Evolutionary conservation across 1,139 yeast species (phyloP).

Genomic region (Blastobotrys proliferans): DNA sequence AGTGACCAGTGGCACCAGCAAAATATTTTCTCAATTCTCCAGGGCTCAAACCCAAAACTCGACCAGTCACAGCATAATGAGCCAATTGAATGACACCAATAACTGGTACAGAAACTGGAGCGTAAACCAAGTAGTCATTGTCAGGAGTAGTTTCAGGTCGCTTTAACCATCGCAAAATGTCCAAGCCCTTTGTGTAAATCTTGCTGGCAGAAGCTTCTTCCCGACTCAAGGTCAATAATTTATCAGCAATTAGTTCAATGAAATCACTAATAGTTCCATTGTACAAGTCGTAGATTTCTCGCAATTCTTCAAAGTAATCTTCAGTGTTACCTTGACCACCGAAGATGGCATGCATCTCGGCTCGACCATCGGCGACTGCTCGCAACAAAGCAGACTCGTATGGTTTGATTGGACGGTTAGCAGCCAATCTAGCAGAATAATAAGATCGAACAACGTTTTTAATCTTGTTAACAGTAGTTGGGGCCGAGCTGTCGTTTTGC

Average conservation of each 20-base stretch:
- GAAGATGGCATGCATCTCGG: conserved; percentile 75
- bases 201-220: conserved; percentile 76
- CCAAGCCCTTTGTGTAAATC: conserved; percentile 90
- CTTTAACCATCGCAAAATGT: conserved; percentile 80
- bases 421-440: conserved; percentile 51
- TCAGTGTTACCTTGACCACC: conserved; percentile 99
- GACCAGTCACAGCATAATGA: conserved; percentile 86
- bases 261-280: conserved; percentile 71
- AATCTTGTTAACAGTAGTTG: conserved; percentile 67
- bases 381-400: conserved; percentile 63
- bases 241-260: conserved; percentile 62
- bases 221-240: conserved; percentile 64
- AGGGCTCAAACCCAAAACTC: conserved; percentile 80
- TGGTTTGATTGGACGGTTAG: conserved; percentile 46
- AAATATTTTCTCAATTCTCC: conserved; percentile 74
- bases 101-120: conserved; percentile 93
- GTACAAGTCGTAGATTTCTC: conserved; percentile 76
- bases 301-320: conserved; percentile 93
- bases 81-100: conserved; percentile 93
- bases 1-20: conserved; percentile 93
- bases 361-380: conserved; percentile 54
- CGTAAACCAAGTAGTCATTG: conserved; percentile 79
- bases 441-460: conserved; percentile 72
- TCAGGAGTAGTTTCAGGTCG: conserved; percentile 86
- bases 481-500: conserved; percentile 48